Conservation (phyloP, 1,284 basidiomycete species). For the Tilletia indica region DNA sequence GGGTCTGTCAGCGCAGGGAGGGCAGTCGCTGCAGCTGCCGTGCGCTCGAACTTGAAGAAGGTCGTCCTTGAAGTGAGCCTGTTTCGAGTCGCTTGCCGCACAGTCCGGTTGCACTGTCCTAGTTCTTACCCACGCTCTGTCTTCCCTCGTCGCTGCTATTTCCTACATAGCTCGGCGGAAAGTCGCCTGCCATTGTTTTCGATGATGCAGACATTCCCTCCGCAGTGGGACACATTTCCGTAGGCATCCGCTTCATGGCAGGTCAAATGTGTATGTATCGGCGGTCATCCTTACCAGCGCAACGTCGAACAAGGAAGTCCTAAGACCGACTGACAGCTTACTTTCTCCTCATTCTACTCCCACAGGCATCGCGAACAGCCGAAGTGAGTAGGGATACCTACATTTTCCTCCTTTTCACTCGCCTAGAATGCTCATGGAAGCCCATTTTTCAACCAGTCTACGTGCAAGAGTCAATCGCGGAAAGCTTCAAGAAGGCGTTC, state of each 20-base stretch:
- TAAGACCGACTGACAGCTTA: not conserved
- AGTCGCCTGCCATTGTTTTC: slow-evolving; percentile 90
- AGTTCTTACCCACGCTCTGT: too few relatives aligned
- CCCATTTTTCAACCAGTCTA: slow-evolving; percentile 73
- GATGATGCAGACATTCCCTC: slow-evolving; percentile 85
- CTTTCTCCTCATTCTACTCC: not conserved
- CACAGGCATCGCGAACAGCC: slow-evolving; percentile 2
- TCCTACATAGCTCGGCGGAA: slow-evolving; percentile 72
- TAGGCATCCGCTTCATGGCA: not conserved
- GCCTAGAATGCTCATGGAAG: too few relatives aligned
- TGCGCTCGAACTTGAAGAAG: slow-evolving; percentile 58
- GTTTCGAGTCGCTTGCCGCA: not conserved
- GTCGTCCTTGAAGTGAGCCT: slow-evolving; percentile 64
- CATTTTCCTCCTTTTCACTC: too few relatives aligned
- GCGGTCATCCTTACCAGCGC: not conserved
- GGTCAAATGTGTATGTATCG: not conserved
- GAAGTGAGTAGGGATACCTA: not conserved
- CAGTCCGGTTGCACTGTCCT: too few relatives aligned
- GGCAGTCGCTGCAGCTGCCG: slow-evolving; percentile 22
- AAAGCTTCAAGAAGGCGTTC: slow-evolving; percentile 66
- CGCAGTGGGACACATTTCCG: slow-evolving; percentile 78
- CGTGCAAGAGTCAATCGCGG: slow-evolving; percentile 76
- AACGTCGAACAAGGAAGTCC: not conserved
- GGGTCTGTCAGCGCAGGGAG: slow-evolving; percentile 29
- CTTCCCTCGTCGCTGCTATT: too few relatives aligned